A percentile compares a stretch with the other conserved stretches of the same genome.
These are phyloP conservation scores for Naganishia antarctica DNA, from an alignment of 768 basidiomycete genomes.

Conservation along the genomic window DNA sequence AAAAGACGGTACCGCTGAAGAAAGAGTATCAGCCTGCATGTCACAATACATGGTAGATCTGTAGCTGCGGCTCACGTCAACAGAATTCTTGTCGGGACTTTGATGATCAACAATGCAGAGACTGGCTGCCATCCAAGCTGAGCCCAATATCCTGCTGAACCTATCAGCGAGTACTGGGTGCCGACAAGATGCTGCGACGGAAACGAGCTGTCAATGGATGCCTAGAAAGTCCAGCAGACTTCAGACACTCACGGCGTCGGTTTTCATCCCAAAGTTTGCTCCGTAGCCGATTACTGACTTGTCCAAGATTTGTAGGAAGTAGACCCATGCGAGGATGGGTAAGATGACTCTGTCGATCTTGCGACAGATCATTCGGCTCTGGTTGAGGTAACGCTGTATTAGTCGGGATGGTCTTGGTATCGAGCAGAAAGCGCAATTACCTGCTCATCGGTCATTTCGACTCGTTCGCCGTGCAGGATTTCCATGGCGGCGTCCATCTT, in stretches of 20 bases:
- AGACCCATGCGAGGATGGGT: constrained; percentile 41
- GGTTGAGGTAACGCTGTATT: neutral
- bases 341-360: constrained; percentile 45
- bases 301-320: constrained; percentile 42
- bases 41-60: no score
- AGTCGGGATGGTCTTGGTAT: no score
- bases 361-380: constrained; percentile 35
- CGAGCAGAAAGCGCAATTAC: no score
- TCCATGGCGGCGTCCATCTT: constrained; percentile 10
- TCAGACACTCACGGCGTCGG: constrained; percentile 18
- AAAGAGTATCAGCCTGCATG: no score
- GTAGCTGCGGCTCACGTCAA: constrained; percentile 33
- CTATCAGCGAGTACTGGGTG: constrained; percentile 36
- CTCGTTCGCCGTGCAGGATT: constrained; percentile 10
- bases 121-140: constrained; percentile 38
- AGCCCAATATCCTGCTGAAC: constrained; percentile 35
- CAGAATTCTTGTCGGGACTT: constrained; percentile 35
- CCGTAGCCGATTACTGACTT: constrained; percentile 25
- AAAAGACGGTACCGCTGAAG: constrained; percentile 22
- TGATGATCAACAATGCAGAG: constrained; percentile 40
- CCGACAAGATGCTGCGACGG: constrained; percentile 18
- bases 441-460: constrained; percentile 21
- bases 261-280: constrained; percentile 24
- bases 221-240: no score
- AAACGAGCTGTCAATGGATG: no score